Evolutionary conservation across 805 yeast genomes (phyloP), one percentile per base, ranked within the genome.

Genomic region (Lachancea mirantina): DNA sequence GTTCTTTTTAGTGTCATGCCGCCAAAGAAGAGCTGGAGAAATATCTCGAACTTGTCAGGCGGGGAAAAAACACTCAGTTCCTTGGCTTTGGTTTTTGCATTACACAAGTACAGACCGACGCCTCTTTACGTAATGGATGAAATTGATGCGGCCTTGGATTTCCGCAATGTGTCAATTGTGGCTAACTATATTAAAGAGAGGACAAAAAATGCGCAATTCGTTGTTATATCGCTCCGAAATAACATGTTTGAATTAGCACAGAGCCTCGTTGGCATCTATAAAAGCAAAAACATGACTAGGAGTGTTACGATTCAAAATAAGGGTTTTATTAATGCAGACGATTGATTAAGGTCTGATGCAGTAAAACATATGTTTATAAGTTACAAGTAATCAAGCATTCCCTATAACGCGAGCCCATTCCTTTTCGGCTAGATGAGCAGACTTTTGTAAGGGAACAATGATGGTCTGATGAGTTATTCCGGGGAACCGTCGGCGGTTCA

Each of bases 101-200:
- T 92, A 18, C 98, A 92, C 57, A 82, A 84, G 46, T 92, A 85
- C 58, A 92, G 85, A 55, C 98, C 98, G 1, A 92, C 98, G 0
- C 98, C 98, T 5, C 62, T 92, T 30, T 92, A 92, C 55, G 97
- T 92, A 22, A 92, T 92, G 98, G 98, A 92, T 64, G 98, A 92
- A 62, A 92, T 92, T 46, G 98, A 92, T 64, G 98, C 99, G 1
- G 99, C 99, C 2, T 70, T 92, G 43, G 99, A 92, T 63, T 92
- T 92, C 62, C 68, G 96, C 55, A 92, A 92, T 49, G 98, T 92
- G 20, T 85, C 96, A 8, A 92, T 92, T 61, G 96, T 92, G 31
- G 99, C 98, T 3, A 89, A 88, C 50, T 94, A 92, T 55, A 92
- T 92, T 55, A 88, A 87, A 52, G 96, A 88, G 49, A 69, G 96